Evolutionary conservation across 2,329 filamentous ascomycete genomes (phyloP).

Genomic region (Colletotrichum sp.): DNA sequence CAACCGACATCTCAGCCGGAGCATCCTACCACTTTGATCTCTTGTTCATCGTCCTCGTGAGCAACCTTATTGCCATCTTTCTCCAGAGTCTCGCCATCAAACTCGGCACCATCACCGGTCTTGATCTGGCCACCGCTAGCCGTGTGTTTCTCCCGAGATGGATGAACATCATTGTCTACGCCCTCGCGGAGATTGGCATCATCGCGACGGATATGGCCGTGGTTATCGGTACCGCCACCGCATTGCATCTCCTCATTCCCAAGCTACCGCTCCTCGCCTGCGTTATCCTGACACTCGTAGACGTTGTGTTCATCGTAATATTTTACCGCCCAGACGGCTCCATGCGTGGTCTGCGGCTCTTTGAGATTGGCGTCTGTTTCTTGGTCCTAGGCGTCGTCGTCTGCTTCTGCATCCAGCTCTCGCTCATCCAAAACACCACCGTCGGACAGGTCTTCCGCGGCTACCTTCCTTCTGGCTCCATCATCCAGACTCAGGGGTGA

Average conservation of each 20-base stretch:
- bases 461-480: conserved; percentile 66
- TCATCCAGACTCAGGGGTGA: conserved; percentile 62
- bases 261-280: conserved; percentile 70
- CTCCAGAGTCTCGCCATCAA: conserved; percentile 74
- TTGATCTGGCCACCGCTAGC: conserved; percentile 72
- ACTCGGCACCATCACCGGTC: conserved; percentile 70
- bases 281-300: conserved; percentile 70
- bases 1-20: conserved; percentile 72
- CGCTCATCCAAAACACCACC: conserved; percentile 60
- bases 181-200: conserved; percentile 69
- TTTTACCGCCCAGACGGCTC: conserved; percentile 67
- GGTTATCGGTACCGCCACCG: conserved; percentile 75
- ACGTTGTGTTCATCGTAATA: conserved; percentile 70
- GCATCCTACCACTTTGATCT: conserved; percentile 69
- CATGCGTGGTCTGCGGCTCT: conserved; percentile 63
- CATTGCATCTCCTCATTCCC: conserved; percentile 68
- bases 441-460: conserved; percentile 67
- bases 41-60: conserved; percentile 72
- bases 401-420: conserved; percentile 74
- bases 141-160: conserved; percentile 69
- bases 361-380: conserved; percentile 67
- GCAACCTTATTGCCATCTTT: conserved; percentile 75
- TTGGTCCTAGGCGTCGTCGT: conserved; percentile 71
- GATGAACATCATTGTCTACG: conserved; percentile 67
- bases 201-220: conserved; percentile 76